Evolutionary conservation across 1,139 yeast genomes (phyloP).

Genomic region (Blastobotrys petasosporus): DNA sequence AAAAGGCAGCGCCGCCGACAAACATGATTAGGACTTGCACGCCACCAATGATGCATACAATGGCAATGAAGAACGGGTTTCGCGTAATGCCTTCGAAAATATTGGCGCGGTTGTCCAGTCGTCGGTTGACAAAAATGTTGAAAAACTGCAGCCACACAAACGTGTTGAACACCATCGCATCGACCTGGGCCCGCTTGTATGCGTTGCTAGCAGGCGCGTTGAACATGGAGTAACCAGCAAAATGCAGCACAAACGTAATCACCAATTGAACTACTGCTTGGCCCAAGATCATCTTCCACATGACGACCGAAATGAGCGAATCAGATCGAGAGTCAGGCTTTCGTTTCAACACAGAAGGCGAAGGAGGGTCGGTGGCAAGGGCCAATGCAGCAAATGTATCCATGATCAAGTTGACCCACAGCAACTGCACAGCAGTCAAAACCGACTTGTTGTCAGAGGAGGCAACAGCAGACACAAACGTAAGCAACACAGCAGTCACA

Average conservation of each 20-base stretch:
- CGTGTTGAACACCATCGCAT: constrained; percentile 86
- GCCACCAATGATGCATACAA: constrained; percentile 69
- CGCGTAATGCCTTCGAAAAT: constrained; percentile 75
- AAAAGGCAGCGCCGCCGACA: constrained; percentile 95
- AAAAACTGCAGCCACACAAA: constrained; percentile 98
- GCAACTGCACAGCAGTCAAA: constrained; percentile 89
- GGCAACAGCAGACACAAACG: constrained; percentile 91
- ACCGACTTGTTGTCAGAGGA: constrained; percentile 75
- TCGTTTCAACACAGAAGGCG: constrained; percentile 66
- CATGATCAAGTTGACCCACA: constrained; percentile 98
- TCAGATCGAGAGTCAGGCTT: constrained; percentile 79
- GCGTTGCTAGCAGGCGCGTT: constrained; percentile 27
- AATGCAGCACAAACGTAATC: constrained; percentile 74
- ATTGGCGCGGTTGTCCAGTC: constrained; percentile 84
- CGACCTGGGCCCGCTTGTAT: constrained; percentile 53
- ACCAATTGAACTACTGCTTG: constrained; percentile 73
- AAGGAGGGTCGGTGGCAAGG: constrained; percentile 95
- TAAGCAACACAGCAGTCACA: constrained; percentile 86
- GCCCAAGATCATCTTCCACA: constrained; percentile 98
- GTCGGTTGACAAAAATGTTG: constrained; percentile 85
- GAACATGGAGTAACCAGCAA: constrained; percentile 64
- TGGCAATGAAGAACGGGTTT: constrained; percentile 73
- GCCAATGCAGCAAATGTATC: constrained; percentile 98
- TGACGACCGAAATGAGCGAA: constrained; percentile 80
- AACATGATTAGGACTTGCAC: constrained; percentile 88